These are phyloP conservation scores for Hypomyces rosellus DNA, from an alignment of 2,329 filamentous ascomycete species.

Conservation along the genomic window DNA sequence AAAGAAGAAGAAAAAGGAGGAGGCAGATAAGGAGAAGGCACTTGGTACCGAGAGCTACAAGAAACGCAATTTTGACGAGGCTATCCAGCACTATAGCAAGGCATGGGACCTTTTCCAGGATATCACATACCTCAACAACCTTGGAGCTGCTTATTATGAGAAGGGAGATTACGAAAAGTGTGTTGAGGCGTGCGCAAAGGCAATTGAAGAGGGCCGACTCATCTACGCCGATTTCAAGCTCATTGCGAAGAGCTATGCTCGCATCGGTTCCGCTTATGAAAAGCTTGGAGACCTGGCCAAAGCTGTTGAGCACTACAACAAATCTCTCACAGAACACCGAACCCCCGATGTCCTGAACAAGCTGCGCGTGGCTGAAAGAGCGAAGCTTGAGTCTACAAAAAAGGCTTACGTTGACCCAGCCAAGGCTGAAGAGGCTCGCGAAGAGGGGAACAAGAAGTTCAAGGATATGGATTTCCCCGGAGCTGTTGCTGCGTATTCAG, in stretches of 20 bases:
- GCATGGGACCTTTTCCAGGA: conserved; percentile 95
- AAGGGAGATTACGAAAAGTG: conserved; percentile 89
- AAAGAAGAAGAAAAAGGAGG: conserved; percentile 85
- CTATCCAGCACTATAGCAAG: conserved; percentile 89
- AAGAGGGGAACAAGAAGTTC: conserved; percentile 94
- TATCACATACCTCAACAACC: conserved; percentile 95
- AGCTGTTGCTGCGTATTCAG: conserved; percentile 86
- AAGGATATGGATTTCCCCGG: conserved; percentile 94
- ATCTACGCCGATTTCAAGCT: conserved; percentile 96
- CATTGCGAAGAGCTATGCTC: conserved; percentile 95
- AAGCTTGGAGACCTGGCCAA: conserved; percentile 72
- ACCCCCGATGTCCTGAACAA: conserved; percentile 91
- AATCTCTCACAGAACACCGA: conserved; percentile 91
- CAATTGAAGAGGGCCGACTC: conserved; percentile 81
- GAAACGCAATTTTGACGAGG: conserved; percentile 93
- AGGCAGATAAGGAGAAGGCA: conserved; percentile 90
- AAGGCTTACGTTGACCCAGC: conserved; percentile 79
- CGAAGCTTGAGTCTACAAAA: conserved; percentile 69
- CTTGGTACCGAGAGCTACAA: conserved; percentile 94
- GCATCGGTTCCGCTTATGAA: conserved; percentile 91
- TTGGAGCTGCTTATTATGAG: conserved; percentile 89
- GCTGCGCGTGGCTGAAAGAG: conserved; percentile 83
- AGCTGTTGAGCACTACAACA: conserved; percentile 86
- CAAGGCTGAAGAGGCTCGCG: conserved; percentile 91
- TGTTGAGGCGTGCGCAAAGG: conserved; percentile 81